phyloP scores from a whole-genome alignment of 106 monocot species.

The Chionographis japonica region DNA sequence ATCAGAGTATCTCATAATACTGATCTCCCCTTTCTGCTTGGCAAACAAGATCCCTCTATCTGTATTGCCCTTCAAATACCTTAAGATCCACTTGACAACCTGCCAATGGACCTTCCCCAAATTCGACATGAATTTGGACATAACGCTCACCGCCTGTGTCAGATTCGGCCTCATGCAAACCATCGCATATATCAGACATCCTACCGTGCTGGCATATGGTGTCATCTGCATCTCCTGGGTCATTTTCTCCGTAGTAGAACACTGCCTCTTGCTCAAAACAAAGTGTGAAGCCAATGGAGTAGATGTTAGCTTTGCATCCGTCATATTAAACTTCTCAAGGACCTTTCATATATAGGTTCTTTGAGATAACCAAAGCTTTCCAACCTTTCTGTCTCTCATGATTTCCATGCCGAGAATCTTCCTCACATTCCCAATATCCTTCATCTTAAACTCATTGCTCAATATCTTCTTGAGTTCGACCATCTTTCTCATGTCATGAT shows the following conservation, averaged over 20 bases:
- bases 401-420: no score
- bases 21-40: neutral
- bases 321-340: conserved; percentile 1
- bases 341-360: conserved; percentile 1
- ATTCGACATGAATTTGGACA: conserved; percentile 7
- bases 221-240: neutral
- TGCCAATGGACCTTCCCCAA: conserved; percentile 1
- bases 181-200: conserved; percentile 11
- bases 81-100: neutral
- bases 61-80: neutral
- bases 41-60: neutral
- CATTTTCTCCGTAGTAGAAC: neutral
- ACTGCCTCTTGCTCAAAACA: neutral
- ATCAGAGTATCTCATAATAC: neutral
- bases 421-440: no score
- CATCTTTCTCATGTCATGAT: no score
- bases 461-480: no score
- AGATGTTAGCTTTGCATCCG: neutral
- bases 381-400: no score
- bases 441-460: no score
- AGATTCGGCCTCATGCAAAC: neutral
- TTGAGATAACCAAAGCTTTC: neutral
- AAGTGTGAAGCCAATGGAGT: neutral
- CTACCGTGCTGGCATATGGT: neutral
- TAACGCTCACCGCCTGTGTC: neutral